Evolutionary conservation across 2,329 filamentous ascomycete genomes (phyloP).

Genomic region (Epichloe bromicola): DNA sequence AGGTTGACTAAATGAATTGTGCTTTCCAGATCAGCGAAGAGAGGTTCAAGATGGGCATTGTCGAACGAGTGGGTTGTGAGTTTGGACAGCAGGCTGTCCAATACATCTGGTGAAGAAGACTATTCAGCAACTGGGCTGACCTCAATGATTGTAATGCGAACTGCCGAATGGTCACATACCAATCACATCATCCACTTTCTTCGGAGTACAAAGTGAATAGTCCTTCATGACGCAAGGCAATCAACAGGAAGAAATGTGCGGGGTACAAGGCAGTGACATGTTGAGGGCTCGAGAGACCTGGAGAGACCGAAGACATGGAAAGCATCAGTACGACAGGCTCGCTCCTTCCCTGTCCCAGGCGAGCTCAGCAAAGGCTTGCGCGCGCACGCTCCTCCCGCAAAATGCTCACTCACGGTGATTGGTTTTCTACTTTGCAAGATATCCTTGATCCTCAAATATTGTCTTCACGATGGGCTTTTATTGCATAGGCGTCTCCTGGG

Average conservation of each 20-base stretch:
- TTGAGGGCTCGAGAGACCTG: background rate
- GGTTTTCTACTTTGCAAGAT: background rate
- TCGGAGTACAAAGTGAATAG: background rate
- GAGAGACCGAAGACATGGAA: too few species aligned
- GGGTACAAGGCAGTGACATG: too few species aligned
- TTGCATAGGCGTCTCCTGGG: background rate
- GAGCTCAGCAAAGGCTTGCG: background rate
- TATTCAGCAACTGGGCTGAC: background rate
- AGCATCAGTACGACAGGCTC: background rate
- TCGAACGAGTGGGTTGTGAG: slow-evolving; percentile 8
- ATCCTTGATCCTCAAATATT: background rate
- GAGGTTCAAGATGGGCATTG: slow-evolving; percentile 28
- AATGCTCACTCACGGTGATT: background rate
- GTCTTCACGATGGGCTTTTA: background rate
- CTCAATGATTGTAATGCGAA: background rate
- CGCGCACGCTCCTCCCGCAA: background rate
- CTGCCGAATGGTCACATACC: background rate
- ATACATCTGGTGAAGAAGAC: slow-evolving; percentile 14
- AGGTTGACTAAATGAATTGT: slow-evolving; percentile 14
- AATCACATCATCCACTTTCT: slow-evolving; percentile 1
- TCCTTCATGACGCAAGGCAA: background rate
- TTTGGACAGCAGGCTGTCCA: slow-evolving; percentile 13
- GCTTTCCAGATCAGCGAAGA: slow-evolving; percentile 18
- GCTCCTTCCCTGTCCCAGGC: background rate
- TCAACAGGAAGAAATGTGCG: background rate